These are phyloP conservation scores for Eudorina sp. DNA, from an alignment of 139 green algal genomes.

Conservation along the genomic window DNA sequence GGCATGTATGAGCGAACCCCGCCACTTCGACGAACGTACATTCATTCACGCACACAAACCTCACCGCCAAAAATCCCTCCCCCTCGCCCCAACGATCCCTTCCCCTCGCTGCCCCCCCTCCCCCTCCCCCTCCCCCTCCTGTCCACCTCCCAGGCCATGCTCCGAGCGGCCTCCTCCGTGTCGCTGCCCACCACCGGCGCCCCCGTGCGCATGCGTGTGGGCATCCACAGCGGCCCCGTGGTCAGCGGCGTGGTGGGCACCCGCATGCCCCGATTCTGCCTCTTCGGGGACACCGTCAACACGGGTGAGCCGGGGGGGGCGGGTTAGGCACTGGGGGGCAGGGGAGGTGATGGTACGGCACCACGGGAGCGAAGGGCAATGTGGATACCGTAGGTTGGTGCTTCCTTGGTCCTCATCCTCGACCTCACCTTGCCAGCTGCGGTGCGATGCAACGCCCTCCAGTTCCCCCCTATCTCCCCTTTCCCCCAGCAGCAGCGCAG, in stretches of 20 bases:
- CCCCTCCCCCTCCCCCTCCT: background rate
- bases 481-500: background rate
- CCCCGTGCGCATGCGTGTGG: slow-evolving; percentile 19
- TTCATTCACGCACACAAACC: background rate
- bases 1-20: background rate
- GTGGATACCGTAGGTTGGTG: background rate
- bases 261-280: slow-evolving; percentile 46
- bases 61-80: background rate
- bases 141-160: slow-evolving; percentile 29
- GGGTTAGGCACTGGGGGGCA: background rate
- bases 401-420: too few species aligned
- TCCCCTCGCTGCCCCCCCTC: background rate
- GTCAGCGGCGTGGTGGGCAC: slow-evolving; percentile 44
- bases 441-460: too few species aligned
- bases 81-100: background rate
- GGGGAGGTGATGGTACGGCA: background rate
- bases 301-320: background rate
- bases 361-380: background rate
- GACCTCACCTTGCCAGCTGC: too few species aligned
- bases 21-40: background rate
- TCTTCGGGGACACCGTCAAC: slow-evolving; percentile 51
- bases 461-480: background rate
- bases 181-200: background rate
- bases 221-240: slow-evolving; percentile 42
- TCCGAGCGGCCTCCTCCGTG: background rate